Conservation (phyloP, 2,329 filamentous ascomycete species). For the Cladorrhinum sp. region DNA sequence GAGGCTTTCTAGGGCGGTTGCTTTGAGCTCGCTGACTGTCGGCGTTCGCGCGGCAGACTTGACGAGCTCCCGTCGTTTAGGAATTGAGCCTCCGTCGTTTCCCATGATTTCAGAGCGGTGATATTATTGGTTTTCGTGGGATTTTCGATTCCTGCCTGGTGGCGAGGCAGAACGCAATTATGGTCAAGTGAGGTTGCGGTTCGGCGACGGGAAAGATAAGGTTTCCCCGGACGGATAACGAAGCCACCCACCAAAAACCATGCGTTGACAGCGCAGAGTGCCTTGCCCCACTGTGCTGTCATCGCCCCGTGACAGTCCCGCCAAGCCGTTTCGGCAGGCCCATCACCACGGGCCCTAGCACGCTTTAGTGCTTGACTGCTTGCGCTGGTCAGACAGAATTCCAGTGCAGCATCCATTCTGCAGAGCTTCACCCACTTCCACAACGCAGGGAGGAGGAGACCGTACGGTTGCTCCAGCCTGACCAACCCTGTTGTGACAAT, state of each 20-base stretch:
- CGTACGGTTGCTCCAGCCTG: neutral
- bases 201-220: too few relatives aligned
- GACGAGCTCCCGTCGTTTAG: slow-evolving; percentile 91
- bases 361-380: neutral
- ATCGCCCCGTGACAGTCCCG: neutral
- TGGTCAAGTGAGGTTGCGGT: too few relatives aligned
- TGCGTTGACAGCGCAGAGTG: neutral
- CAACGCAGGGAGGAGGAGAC: neutral
- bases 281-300: neutral
- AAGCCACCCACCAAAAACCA: too few relatives aligned
- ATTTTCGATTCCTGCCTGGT: too few relatives aligned
- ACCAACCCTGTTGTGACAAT: neutral
- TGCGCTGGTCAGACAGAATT: neutral
- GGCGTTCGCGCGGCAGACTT: slow-evolving; percentile 84
- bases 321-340: neutral
- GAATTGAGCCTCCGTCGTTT: slow-evolving; percentile 96
- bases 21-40: slow-evolving; percentile 83
- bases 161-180: too few relatives aligned
- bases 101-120: slow-evolving; percentile 63
- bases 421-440: neutral
- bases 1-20: slow-evolving; percentile 79
- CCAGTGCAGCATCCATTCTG: neutral
- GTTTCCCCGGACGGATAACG: neutral
- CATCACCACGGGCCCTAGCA: neutral
- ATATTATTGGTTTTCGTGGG: neutral